phyloP scores from a whole-genome alignment of 305 asterid genomes.

The Fraxinus latifolia region DNA sequence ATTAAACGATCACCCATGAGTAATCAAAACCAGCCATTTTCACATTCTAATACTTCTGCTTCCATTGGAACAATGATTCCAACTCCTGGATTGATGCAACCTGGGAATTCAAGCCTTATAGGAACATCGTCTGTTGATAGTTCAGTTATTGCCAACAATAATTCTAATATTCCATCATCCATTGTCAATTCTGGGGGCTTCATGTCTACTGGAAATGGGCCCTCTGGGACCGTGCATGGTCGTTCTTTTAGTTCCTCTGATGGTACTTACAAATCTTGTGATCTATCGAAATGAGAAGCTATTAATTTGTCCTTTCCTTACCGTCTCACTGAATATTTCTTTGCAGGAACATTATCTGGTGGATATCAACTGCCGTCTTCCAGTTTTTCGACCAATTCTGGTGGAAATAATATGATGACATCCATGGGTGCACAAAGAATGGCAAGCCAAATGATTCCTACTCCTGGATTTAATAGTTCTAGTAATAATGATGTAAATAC shows the following conservation, averaged over 20 bases:
- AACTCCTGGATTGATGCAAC: constrained; percentile 85
- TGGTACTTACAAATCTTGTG: constrained; percentile 26
- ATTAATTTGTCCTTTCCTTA: constrained; percentile 5
- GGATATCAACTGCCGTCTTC: constrained; percentile 69
- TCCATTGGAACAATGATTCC: constrained; percentile 90
- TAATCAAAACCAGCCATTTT: constrained; percentile 65
- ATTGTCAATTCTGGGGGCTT: constrained; percentile 57
- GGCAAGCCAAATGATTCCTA: constrained; percentile 91
- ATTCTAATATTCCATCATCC: constrained; percentile 54
- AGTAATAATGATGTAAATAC: constrained; percentile 43
- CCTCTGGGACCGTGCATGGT: constrained; percentile 35
- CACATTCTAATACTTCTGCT: constrained; percentile 60
- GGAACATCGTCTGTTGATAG: constrained; percentile 58
- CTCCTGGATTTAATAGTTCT: constrained; percentile 76
- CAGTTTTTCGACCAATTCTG: constrained; percentile 52
- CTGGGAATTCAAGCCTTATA: constrained; percentile 52
- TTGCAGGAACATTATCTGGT: constrained; percentile 44
- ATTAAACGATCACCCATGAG: constrained; percentile 49
- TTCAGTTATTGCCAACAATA: constrained; percentile 43
- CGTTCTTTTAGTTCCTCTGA: constrained; percentile 40
- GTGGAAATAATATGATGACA: constrained; percentile 57
- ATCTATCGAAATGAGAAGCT: constrained; percentile 2
- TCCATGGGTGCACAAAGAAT: constrained; percentile 66
- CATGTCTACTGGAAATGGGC: constrained; percentile 42
- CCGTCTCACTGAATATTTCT: constrained; percentile 18